Evolutionary conservation across 2,329 filamentous ascomycete genomes (phyloP), one percentile per base, ranked within the genome.

Genomic region (Gaeumannomyces sp.): DNA sequence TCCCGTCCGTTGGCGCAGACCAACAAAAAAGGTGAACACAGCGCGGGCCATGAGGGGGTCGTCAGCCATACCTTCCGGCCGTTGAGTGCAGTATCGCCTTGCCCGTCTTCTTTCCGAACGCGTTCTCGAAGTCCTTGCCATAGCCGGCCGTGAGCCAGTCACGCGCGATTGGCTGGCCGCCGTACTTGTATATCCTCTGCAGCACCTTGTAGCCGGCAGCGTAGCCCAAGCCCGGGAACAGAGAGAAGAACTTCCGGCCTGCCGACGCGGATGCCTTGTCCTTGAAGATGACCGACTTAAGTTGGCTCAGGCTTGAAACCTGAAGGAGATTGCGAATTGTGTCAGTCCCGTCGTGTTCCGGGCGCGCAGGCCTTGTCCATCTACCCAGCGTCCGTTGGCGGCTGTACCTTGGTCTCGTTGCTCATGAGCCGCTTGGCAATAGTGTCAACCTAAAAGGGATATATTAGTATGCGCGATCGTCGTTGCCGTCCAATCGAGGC

Each of bases 351-450:
- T 53, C 45, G 22, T 53, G 22, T 25, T 35, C 45, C 22, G 8
- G 19, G 10, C 4, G 45, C 45, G 22, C 45, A 53, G 45, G 16
- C 22, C 45, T 10, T 25, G 45, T 25, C 45, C 45, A 25, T 53
- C 45, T 53, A 11, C 58, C 56, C 58, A 69, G 66, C 60, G 64
- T 65, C 19, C 1, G 53, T 61, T 38, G 27, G 27, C 35, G 45
- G 22, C 45, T n/a, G n/a, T 76, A 91, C 85, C 80, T 83, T 91
- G 75, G 87, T 87, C 77, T 96, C 90, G 80, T 99, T 97, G 87
- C 93, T 97, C 95, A 99, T 99, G 79, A 99, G 87, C 71, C 95
- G 92, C 85, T 99, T 99, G 69, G 95, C 94, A 73, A 96, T 97
- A 62, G 95, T 99, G 80, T 99, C 95, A 77, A 99, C 92, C 91